phyloP scores from a whole-genome alignment of 331 rosid species.

The Quercus lobata region DNA sequence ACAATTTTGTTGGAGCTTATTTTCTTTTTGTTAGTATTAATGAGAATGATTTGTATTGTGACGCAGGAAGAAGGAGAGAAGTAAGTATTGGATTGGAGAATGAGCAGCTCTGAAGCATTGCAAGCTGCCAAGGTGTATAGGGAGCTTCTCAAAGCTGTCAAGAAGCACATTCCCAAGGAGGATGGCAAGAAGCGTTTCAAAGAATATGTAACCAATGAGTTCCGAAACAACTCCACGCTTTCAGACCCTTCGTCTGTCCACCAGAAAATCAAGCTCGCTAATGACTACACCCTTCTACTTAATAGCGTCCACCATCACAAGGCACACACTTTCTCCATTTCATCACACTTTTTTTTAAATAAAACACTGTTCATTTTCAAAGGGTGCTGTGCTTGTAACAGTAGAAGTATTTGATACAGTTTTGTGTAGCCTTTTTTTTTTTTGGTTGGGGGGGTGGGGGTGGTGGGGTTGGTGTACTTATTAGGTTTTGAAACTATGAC shows the following conservation, averaged over 20 bases:
- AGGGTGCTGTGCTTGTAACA: too few species aligned
- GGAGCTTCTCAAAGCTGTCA: constrained; percentile 66
- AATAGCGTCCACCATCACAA: constrained; percentile 80
- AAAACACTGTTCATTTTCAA: background rate
- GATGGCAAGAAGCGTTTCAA: constrained; percentile 56
- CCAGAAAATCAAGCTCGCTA: constrained; percentile 74
- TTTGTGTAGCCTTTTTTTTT: too few species aligned
- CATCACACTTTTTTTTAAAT: background rate
- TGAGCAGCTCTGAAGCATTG: constrained; percentile 50
- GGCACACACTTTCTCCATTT: constrained; percentile 32
- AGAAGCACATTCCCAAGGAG: constrained; percentile 66
- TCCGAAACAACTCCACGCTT: constrained; percentile 37
- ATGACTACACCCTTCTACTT: constrained; percentile 60
- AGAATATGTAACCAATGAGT: constrained; percentile 58
- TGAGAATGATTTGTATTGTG: background rate
- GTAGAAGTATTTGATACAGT: too few species aligned
- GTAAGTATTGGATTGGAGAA: constrained; percentile 25
- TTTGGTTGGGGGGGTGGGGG: too few species aligned
- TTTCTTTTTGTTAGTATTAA: background rate
- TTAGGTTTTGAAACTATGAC: too few species aligned
- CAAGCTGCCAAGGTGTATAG: constrained; percentile 67
- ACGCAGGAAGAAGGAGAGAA: constrained; percentile 26
- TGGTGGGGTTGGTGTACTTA: too few species aligned
- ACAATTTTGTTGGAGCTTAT: background rate
- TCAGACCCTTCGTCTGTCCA: constrained; percentile 46